These are phyloP conservation scores for Tulasnella sp. DNA, from an alignment of 768 basidiomycete species.

Conservation along the genomic window DNA sequence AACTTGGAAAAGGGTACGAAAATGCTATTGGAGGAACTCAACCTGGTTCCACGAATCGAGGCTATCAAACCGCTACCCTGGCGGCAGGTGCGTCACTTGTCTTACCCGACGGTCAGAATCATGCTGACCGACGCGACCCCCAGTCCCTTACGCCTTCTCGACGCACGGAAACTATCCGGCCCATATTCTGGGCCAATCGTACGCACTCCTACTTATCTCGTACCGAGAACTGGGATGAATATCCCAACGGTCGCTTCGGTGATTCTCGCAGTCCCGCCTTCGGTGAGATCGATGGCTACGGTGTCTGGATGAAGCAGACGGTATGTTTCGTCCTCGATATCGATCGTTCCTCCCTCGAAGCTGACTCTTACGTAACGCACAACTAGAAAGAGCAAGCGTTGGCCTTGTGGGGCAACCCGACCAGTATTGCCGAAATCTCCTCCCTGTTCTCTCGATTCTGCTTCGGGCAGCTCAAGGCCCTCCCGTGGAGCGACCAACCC, in stretches of 20 bases:
- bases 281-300: constrained; percentile 95
- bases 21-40: constrained; percentile 87
- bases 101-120: neutral
- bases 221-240: constrained; percentile 99
- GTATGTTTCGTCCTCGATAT: constrained; percentile 32
- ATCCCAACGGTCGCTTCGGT: constrained; percentile 97
- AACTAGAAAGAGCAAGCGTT: constrained; percentile 72
- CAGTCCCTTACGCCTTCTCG: constrained; percentile 87
- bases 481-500: constrained; percentile 94
- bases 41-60: constrained; percentile 76
- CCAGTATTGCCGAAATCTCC: constrained; percentile 48
- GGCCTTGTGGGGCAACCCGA: constrained; percentile 79
- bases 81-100: constrained; percentile 57
- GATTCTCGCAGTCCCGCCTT: constrained; percentile 96
- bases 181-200: constrained; percentile 98
- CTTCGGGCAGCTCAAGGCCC: constrained; percentile 49
- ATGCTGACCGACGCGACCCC: neutral
- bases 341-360: neutral
- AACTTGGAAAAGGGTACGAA: constrained; percentile 91
- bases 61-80: constrained; percentile 92
- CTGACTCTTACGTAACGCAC: constrained; percentile 12
- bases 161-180: constrained; percentile 83
- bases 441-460: constrained; percentile 80
- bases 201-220: constrained; percentile 89
- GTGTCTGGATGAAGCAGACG: constrained; percentile 81